Base-by-base conservation (phyloP, 176 grass and related monocot genomes). In the Paspalum vaginatum region DNA sequence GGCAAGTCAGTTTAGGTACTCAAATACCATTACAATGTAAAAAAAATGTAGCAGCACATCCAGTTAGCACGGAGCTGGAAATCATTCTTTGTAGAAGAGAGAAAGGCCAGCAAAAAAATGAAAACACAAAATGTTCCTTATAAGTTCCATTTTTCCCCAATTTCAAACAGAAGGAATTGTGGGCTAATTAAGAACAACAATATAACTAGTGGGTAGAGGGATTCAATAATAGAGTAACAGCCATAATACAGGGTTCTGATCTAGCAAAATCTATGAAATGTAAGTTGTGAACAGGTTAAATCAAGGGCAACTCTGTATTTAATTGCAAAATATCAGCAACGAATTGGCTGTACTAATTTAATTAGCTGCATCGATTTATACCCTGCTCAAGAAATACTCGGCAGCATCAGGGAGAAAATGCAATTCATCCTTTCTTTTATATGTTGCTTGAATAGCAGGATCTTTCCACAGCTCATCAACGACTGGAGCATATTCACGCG, bases 381-480 rank as follows among this genome's bases (percentile, higher is more conserved):
- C 95, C 92, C 90, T 85, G 81, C 75, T 95, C 81, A 98, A 60
- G 75, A 98, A 98, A 61, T 98, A 95, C 40, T 91, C 92, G 42
- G 95, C 90, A 65, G 87, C 90, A 67, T 93, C 95, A 76, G 95
- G 95, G 56, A 98, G 92, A 77, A 93, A 98, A 89, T 88, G 90
- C 58, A 98, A 62, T 80, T 98, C 95, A 7, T 91, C 79, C 76
- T 92, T 95, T 76, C 95, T 88, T 87, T 93, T 98, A 80, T 89
- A 98, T 44, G 95, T 98, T 87, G 91, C 95, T 85, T 98, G 87
- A 81, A 98, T 93, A 17, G 95, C 95, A 75, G 87, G 90, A 75
- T 98, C 88, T 32, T 73, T 90, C 95, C 95, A 98, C 92, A 95
- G 46, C 76, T 98, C 95, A 78, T 98, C 92, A 72, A 93, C 90